Evolutionary conservation across 192 early-diverging fungal species (phyloP).

Genomic region (Linnemannia zychae): DNA sequence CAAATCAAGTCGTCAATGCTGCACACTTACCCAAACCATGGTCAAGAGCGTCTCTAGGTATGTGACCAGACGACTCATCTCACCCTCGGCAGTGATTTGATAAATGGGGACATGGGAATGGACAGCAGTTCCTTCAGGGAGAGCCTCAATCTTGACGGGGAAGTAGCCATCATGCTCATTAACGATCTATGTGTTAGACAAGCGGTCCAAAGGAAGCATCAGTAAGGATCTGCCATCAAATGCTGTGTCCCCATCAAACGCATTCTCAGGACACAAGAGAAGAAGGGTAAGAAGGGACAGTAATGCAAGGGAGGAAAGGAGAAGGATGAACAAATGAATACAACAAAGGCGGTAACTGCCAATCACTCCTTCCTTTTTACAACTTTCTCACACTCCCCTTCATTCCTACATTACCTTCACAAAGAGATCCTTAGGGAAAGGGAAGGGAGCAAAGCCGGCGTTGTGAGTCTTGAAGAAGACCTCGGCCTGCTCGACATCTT

Average conservation of each 20-base stretch:
- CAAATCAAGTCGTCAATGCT: background rate
- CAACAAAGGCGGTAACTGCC: background rate
- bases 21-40: constrained; percentile 78
- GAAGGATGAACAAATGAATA: background rate
- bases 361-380: background rate
- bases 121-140: constrained; percentile 85
- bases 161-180: constrained; percentile 87
- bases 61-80: constrained; percentile 83
- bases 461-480: constrained; percentile 84
- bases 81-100: constrained; percentile 81
- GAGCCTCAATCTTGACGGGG: constrained; percentile 83
- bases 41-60: constrained; percentile 88
- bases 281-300: background rate
- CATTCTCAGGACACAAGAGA: background rate
- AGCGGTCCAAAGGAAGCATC: background rate
- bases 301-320: background rate
- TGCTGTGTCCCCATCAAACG: background rate
- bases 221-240: background rate
- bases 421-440: constrained; percentile 86
- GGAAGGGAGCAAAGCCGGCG: constrained; percentile 72
- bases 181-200: constrained; percentile 68
- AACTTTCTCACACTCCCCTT: background rate
- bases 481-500: constrained; percentile 77
- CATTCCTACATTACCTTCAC: constrained; percentile 61
- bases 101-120: constrained; percentile 87